Evolutionary conservation across 2,329 filamentous ascomycete species (phyloP), one percentile per base, ranked within the genome.

Genomic region (Purpureocillium takamizusanense): DNA sequence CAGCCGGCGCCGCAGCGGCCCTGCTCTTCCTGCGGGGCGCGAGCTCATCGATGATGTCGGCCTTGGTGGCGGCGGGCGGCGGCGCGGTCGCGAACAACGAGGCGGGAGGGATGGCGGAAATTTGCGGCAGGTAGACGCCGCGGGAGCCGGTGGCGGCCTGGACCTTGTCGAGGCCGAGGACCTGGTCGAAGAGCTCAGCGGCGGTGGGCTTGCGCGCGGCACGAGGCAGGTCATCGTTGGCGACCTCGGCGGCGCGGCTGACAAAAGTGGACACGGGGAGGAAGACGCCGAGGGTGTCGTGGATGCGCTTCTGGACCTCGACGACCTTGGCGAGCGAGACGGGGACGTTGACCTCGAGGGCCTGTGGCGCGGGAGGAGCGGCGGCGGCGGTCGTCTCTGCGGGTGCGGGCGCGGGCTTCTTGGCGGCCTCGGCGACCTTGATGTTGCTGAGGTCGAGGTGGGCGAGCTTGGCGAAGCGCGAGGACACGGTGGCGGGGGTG

Each of bases 381-480:
- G 61, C 56, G 12, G 62, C 56, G 16, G 59, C 56, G 29, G 61
- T 56, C 38, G 63, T 57, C 37, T 63, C 52, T 48, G 53, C 50
- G 17, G 62, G 61, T 40, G 65, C 54, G 27, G 62, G 44, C 27
- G 51, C 50, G 35, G 50, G 54, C 57, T 72, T 70, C 55, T 69
- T 67, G 39, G 67, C 60, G 35, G 21, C 21, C 21, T 25, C 21
- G 21, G 81, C 82, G 42, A 90, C 66, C 69, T 94, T 94, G 69
- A 97, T 90, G 69, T 97, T 95, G 69, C 84, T 92, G 17, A 98
- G 78, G 59, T 98, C 90, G 38, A 98, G 78, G 60, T 94, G 87
- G 31, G 76, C 69, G 35, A 92, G 77, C 61, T 87, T 82, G 43
- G 77, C 70, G 55, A 94, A 81, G 37, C 78, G 79, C 41, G 74